Base-by-base conservation (phyloP, 2,329 filamentous ascomycete species). In the Ciborinia camelliae region DNA sequence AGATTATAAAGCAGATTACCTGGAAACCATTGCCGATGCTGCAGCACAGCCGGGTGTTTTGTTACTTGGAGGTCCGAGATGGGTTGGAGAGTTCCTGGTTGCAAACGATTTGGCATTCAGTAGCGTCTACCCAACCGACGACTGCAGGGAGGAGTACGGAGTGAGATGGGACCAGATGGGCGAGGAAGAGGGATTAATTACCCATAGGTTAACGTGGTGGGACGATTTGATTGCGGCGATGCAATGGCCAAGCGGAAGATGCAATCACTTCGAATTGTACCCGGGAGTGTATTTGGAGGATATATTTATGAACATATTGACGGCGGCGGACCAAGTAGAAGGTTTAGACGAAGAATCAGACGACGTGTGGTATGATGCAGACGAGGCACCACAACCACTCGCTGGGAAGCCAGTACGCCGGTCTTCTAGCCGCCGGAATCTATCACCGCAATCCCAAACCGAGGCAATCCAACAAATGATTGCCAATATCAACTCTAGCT, bases 131-230 rank as follows among this genome's bases (percentile, higher is more conserved):
- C 62, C 62, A 15, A 30, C 7, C 15, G 9, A 39, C 5, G 35
- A 59, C 30, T 57, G 45, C 32, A 58, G 35, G 20, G 62, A 63
- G 18, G 62, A 63, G 35, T 63, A 63, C 26, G 41, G 26, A 20
- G 6, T n/a, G 28, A 58, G 62, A 48, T 63, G 62, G 62, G 53
- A 63, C 9, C 30, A 58, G 18, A 58, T 63, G 62, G 62, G 62
- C 1, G 62, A 50, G 30, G 62, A 59, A n/a, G 39, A 39, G 28
- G 32, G 41, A 18, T 50, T 50, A 14, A 39, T 63, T 41, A 9
- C 43, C 10, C 52, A 63, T 23, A 39, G 62, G n/a, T 50, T 63
- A 43, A 48, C 54, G 7, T 48, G 41, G 32, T 63, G 62, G 62
- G 62, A 63, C 5, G 62, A 63, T 28, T 48, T 28, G 18, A 37